Conservation (phyloP, 345 rosid species). For the Brassica rapa region DNA sequence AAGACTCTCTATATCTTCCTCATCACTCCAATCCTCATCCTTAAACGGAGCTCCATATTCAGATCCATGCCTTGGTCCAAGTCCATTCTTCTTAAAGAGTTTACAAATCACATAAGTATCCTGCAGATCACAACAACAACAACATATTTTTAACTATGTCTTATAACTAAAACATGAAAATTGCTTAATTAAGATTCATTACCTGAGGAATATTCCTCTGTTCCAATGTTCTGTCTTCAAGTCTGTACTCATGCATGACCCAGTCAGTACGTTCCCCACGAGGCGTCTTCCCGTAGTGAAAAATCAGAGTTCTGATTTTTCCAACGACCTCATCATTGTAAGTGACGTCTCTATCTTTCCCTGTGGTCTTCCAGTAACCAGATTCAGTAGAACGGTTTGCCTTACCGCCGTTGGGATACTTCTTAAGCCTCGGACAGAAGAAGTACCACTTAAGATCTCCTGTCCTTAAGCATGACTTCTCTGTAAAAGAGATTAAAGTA, state of each 20-base stretch:
- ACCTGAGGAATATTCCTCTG: slow-evolving; percentile 44
- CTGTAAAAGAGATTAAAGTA: slow-evolving; percentile 29
- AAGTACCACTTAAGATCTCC: slow-evolving; percentile 83
- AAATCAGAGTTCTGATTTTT: slow-evolving; percentile 64
- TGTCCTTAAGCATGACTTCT: slow-evolving; percentile 41
- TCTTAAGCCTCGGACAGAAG: slow-evolving; percentile 72
- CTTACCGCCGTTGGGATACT: slow-evolving; percentile 50
- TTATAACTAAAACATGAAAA: not conserved
- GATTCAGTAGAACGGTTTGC: slow-evolving; percentile 51
- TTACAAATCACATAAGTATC: slow-evolving; percentile 61
- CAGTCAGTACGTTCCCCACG: slow-evolving; percentile 66
- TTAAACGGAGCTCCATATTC: slow-evolving; percentile 77
- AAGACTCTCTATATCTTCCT: slow-evolving; percentile 28
- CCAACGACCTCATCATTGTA: slow-evolving; percentile 52
- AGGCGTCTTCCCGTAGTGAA: slow-evolving; percentile 56
- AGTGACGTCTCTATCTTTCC: slow-evolving; percentile 60
- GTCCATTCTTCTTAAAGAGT: slow-evolving; percentile 66
- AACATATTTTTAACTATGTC: not conserved
- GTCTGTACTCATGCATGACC: slow-evolving; percentile 83
- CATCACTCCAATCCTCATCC: slow-evolving; percentile 78
- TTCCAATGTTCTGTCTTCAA: slow-evolving; percentile 47
- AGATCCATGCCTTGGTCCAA: slow-evolving; percentile 71
- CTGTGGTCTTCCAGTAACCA: slow-evolving; percentile 83
- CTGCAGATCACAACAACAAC: slow-evolving; percentile 30
- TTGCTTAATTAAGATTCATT: not conserved